Conservation (phyloP, 495 filamentous ascomycete genomes). For the Xylaria curta region DNA sequence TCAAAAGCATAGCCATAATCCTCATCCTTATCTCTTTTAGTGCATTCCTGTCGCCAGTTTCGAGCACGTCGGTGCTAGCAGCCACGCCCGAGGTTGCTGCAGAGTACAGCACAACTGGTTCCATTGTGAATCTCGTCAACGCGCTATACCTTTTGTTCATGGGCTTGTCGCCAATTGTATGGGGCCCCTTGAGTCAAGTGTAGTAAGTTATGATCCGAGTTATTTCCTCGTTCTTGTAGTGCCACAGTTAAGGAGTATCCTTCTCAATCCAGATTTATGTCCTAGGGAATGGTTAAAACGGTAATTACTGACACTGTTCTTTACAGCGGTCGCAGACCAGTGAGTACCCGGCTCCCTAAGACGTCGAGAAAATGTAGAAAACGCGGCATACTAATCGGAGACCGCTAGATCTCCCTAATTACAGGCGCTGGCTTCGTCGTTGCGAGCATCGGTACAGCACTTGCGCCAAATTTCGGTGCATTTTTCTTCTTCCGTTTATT, state of each 20-base stretch:
- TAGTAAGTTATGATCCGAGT: conserved; percentile 40
- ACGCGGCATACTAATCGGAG: conserved; percentile 1
- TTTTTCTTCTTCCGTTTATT: conserved; percentile 75
- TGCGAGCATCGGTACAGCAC: conserved; percentile 69
- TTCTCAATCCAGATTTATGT: background rate
- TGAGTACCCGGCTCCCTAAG: conserved; percentile 1
- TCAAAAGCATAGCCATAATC: conserved; percentile 50
- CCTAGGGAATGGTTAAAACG: background rate
- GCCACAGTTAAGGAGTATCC: background rate
- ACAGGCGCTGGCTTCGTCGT: conserved; percentile 65
- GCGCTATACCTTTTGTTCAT: conserved; percentile 73
- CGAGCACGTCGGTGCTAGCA: conserved; percentile 71
- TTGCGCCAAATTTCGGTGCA: conserved; percentile 67
- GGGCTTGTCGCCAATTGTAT: conserved; percentile 70
- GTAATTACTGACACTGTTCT: background rate
- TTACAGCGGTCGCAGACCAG: conserved; percentile 27
- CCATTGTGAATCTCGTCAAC: conserved; percentile 72
- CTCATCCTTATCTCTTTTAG: conserved; percentile 69
- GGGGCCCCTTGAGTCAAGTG: conserved; percentile 72
- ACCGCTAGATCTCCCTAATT: conserved; percentile 58
- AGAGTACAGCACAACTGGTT: conserved; percentile 66
- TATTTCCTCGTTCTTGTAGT: background rate
- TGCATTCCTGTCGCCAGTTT: conserved; percentile 71
- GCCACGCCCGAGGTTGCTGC: conserved; percentile 71
- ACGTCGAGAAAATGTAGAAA: background rate